Evolutionary conservation across 306 rosid species (phyloP).

Genomic region (Betula pendula): DNA sequence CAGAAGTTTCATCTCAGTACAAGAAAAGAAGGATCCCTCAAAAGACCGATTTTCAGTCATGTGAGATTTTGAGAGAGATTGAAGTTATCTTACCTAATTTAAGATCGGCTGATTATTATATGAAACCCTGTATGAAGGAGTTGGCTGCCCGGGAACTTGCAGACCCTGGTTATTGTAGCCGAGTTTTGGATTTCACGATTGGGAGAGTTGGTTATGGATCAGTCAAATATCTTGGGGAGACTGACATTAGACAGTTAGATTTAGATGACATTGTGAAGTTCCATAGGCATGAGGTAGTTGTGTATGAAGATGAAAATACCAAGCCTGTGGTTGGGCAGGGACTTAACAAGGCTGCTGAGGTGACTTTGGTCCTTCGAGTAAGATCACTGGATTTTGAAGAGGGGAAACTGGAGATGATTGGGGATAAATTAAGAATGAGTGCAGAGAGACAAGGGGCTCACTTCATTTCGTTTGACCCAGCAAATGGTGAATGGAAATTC

Average conservation of each 20-base stretch:
- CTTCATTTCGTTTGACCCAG: conserved; percentile 68
- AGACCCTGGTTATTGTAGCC: conserved; percentile 72
- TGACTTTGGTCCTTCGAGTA: conserved; percentile 58
- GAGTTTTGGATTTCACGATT: conserved; percentile 65
- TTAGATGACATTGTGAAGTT: conserved; percentile 64
- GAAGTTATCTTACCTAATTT: conserved; percentile 54
- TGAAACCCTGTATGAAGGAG: conserved; percentile 62
- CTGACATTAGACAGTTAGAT: conserved; percentile 66
- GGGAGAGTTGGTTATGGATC: conserved; percentile 82
- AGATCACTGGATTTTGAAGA: conserved; percentile 35
- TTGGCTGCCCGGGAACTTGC: conserved; percentile 41
- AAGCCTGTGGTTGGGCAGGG: conserved; percentile 79
- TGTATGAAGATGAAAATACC: conserved; percentile 63
- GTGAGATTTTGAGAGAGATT: conserved; percentile 31
- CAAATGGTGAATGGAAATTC: conserved; percentile 78
- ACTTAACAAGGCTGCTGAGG: conserved; percentile 94
- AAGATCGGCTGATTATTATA: conserved; percentile 52
- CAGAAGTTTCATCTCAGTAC: conserved; percentile 26
- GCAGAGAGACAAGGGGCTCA: conserved; percentile 69
- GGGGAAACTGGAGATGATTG: conserved; percentile 34
- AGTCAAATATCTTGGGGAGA: conserved; percentile 61
- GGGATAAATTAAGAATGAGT: conserved; percentile 51
- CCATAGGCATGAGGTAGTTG: conserved; percentile 68
- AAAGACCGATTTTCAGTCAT: conserved; percentile 17
- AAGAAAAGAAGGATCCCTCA: conserved; percentile 56